These are phyloP conservation scores for Penicillium crustosum DNA, from an alignment of 2,329 filamentous ascomycete species.

Conservation along the genomic window DNA sequence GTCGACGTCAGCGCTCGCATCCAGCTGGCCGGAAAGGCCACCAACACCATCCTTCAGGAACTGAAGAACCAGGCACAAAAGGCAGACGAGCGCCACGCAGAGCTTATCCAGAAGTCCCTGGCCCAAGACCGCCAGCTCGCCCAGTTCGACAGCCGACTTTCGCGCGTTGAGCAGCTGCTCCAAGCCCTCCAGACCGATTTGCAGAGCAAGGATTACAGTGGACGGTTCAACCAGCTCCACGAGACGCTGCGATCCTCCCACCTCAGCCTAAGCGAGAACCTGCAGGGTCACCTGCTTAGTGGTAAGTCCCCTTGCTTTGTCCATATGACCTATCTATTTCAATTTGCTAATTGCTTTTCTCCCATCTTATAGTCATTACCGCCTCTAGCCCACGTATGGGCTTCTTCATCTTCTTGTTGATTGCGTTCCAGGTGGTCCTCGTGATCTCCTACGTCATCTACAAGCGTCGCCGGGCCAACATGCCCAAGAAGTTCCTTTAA, in stretches of 20 bases:
- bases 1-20: slow-evolving; percentile 81
- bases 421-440: slow-evolving; percentile 72
- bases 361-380: slow-evolving; percentile 47
- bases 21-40: slow-evolving; percentile 60
- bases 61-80: slow-evolving; percentile 53
- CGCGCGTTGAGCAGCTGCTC: slow-evolving; percentile 55
- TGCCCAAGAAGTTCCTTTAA: slow-evolving; percentile 91
- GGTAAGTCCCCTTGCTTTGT: slow-evolving; percentile 43
- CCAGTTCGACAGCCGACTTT: slow-evolving; percentile 43
- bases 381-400: slow-evolving; percentile 58
- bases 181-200: slow-evolving; percentile 55
- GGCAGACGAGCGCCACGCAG: slow-evolving; percentile 55
- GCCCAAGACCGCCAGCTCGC: slow-evolving; percentile 29
- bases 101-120: slow-evolving; percentile 44
- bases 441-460: slow-evolving; percentile 71
- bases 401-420: slow-evolving; percentile 67
- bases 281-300: slow-evolving; percentile 52
- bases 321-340: not conserved
- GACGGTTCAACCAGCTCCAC: slow-evolving; percentile 56
- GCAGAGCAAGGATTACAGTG: slow-evolving; percentile 58
- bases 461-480: slow-evolving; percentile 71
- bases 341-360: slow-evolving; percentile 3
- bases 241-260: slow-evolving; percentile 55
- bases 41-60: slow-evolving; percentile 56
- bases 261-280: slow-evolving; percentile 50